Evolutionary conservation across 139 green algal genomes (phyloP), one percentile per base, ranked within the genome.

Genomic region (Chlamydomonas schloesseri): DNA sequence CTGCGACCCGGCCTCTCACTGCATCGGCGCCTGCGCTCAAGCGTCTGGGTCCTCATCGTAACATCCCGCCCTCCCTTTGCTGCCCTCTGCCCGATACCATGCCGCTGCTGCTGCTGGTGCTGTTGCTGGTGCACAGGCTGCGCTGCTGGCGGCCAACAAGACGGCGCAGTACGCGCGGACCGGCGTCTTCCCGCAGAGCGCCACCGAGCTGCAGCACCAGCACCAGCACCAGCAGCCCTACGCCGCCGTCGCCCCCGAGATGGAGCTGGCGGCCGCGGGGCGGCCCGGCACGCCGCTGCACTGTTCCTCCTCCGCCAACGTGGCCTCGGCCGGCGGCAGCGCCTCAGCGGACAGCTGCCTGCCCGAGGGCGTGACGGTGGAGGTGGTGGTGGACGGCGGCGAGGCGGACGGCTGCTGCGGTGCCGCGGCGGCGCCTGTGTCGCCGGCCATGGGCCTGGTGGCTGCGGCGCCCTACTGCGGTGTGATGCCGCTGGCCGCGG

Each of bases 91-190:
- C n/a, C n/a, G n/a, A n/a, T n/a, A n/a, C n/a, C n/a, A n/a, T n/a
- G n/a, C n/a, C n/a, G n/a, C n/a, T n/a, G n/a, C n/a, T n/a, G n/a
- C n/a, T n/a, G n/a, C n/a, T n/a, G n/a, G n/a, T n/a, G n/a, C n/a
- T n/a, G n/a, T n/a, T n/a, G n/a, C n/a, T n/a, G n/a, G n/a, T n/a
- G n/a, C n/a, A n/a, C 67, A 89, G 84, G 84, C 84, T 0, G 84
- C 84, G 1, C 46, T 89, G 26, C 73, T 89, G 65, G 75, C 84
- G 18, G 84, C 84, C 28, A 89, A 82, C 42, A 60, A 33, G 29
- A 89, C 84, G 23, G 84, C 84, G 3, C 50, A 81, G 68, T 89
- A 81, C 73, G 84, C 84, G 10, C 84, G 84, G 57, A 85, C 84
- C 13, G 84, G 84, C 33, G 53, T 73, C 1, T 89, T 88, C 68